phyloP scores from a whole-genome alignment of 148 eudicot genomes.

The Fagopyrum tataricum region DNA sequence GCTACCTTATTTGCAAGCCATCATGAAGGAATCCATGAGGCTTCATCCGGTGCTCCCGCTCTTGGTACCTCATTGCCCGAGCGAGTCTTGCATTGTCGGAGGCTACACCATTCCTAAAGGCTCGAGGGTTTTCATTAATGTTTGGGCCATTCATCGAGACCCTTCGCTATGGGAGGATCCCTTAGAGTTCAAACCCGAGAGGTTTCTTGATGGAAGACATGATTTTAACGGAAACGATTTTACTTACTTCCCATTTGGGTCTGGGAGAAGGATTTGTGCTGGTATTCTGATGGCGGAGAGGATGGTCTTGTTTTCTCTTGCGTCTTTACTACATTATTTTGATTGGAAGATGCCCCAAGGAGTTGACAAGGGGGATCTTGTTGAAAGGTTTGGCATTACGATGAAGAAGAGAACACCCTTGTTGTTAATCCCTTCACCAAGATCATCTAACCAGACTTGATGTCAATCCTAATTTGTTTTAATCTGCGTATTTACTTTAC shows the following conservation, averaged over 20 bases:
- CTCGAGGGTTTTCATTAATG: slow-evolving; percentile 45
- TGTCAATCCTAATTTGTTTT: too few relatives aligned
- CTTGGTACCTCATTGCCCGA: not conserved
- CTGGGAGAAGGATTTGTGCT: slow-evolving; percentile 66
- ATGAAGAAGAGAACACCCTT: slow-evolving; percentile 46
- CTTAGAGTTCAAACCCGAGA: slow-evolving; percentile 42
- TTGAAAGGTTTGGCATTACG: slow-evolving; percentile 57
- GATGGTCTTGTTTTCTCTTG: slow-evolving; percentile 42
- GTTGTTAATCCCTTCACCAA: slow-evolving; percentile 36
- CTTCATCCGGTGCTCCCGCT: slow-evolving; percentile 10
- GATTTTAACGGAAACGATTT: slow-evolving; percentile 52
- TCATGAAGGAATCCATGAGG: slow-evolving; percentile 12
- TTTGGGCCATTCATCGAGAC: slow-evolving; percentile 59
- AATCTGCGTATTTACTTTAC: too few relatives aligned
- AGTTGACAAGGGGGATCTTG: slow-evolving; percentile 27
- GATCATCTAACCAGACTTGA: slow-evolving; percentile 15
- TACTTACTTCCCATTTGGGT: slow-evolving; percentile 57
- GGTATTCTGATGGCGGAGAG: slow-evolving; percentile 53
- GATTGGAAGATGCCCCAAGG: slow-evolving; percentile 51
- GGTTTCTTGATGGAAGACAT: slow-evolving; percentile 36
- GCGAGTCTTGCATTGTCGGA: slow-evolving; percentile 14
- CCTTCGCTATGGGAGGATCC: slow-evolving; percentile 52
- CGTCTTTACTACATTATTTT: slow-evolving; percentile 53
- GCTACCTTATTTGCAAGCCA: slow-evolving; percentile 36
- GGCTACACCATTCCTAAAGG: slow-evolving; percentile 52